These are phyloP conservation scores for Solanum medicagineum DNA, from an alignment of 257 asterid genomes.

Conservation along the genomic window DNA sequence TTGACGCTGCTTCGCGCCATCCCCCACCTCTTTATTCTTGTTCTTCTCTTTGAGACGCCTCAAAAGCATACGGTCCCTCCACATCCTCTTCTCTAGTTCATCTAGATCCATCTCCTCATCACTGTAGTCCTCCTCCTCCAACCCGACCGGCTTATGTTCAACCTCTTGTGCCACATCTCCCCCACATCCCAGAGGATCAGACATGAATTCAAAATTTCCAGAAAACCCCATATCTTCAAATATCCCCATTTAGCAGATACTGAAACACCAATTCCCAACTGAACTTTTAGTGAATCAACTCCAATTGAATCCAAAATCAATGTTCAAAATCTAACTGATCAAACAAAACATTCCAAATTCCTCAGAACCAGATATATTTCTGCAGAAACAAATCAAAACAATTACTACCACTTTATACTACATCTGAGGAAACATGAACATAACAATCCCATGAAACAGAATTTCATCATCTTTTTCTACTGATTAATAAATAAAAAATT, in stretches of 20 bases:
- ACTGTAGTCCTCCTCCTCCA: constrained; percentile 32
- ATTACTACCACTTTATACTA: not conserved
- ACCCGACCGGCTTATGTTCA: constrained; percentile 13
- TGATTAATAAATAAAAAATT: not conserved
- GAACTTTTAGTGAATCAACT: not conserved
- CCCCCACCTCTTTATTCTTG: constrained; percentile 22
- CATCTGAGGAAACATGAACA: not conserved
- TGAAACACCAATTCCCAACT: not conserved
- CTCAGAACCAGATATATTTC: not conserved
- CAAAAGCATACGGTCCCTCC: constrained; percentile 38
- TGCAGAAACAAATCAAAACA: not conserved
- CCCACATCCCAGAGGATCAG: constrained; percentile 20
- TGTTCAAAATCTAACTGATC: not conserved
- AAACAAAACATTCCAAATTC: not conserved
- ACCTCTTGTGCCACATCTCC: constrained; percentile 10
- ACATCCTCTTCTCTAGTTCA: constrained; percentile 44
- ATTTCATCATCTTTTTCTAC: not conserved
- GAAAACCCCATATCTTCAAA: constrained; percentile 40
- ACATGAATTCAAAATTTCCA: constrained; percentile 32
- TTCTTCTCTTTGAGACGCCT: constrained; percentile 40
- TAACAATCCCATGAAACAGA: not conserved
- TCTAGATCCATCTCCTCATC: constrained; percentile 48
- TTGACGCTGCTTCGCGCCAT: constrained; percentile 24
- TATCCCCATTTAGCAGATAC: constrained; percentile 19
- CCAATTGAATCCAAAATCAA: not conserved